Base-by-base conservation (phyloP, 495 filamentous ascomycete species). In the Penicillium canariense region DNA sequence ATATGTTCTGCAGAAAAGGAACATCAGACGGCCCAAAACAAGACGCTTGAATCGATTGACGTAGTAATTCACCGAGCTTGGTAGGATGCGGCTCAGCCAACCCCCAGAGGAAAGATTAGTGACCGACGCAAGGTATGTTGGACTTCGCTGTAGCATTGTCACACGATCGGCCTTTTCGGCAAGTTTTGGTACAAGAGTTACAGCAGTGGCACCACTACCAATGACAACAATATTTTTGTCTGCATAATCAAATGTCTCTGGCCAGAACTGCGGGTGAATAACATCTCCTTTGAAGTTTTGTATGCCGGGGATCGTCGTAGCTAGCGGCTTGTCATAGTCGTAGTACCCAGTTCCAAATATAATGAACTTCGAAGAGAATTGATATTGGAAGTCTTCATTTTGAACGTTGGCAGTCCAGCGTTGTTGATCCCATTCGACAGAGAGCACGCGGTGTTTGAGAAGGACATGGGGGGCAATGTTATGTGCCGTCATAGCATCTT, bases 401-500 rank as follows among this genome's bases (percentile, higher is more conserved):
- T 42, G 38, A 25, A 42, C 9, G 10, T 42, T 42, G 38, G 25
- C 38, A 1, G 38, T 14, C 38, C 38, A 42, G 20, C 11, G 22
- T 23, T 12, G 38, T 25, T 42, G 38, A 4, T 42, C 38, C 83
- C 83, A 90, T 50, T 79, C 61, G 0, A 72, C 70, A 0, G 66
- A 44, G 0, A 66, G 35, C 20, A 88, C 74, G 20, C 75, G 75
- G 63, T 87, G 83, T 32, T 72, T 56, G 61, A 77, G 81, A 10
- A 69, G 70, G 52, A 87, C 82, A 39, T 81, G 67, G 46, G 75
- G 57, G 58, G 81, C 79, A 35, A 88, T 81, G 9, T 79, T 79
- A 52, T 82, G 68, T 30, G 76, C 58, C 2, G 62, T 63, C 1
- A 81, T 76, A 5, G 74, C 79, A 6, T 82, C 76, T 32, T 76